phyloP scores from a whole-genome alignment of 2,329 filamentous ascomycete genomes.

The Chalara sp. region DNA sequence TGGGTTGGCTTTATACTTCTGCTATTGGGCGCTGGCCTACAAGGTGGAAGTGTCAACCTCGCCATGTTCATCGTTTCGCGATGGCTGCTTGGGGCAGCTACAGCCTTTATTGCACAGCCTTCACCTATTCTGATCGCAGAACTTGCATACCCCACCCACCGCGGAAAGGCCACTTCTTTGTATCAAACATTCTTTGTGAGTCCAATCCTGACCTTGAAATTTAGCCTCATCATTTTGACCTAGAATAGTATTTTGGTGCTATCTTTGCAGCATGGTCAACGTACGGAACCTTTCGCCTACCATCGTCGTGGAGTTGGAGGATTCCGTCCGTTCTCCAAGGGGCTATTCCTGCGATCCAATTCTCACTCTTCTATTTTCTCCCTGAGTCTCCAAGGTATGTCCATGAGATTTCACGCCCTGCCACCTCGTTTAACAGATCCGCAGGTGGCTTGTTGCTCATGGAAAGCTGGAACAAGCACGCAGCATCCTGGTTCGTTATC shows the following conservation, averaged over 20 bases:
- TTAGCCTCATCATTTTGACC: not conserved
- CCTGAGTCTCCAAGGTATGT: slow-evolving; percentile 3
- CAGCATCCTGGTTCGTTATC: slow-evolving; percentile 43
- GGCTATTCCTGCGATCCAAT: slow-evolving; percentile 38
- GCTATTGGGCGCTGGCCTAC: slow-evolving; percentile 30
- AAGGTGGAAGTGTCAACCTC: slow-evolving; percentile 30
- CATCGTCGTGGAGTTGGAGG: slow-evolving; percentile 17
- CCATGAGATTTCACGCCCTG: too few species aligned
- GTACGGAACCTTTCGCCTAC: slow-evolving; percentile 28
- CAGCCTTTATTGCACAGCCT: slow-evolving; percentile 34
- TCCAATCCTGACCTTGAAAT: not conserved
- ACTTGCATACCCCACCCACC: slow-evolving; percentile 30
- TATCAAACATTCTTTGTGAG: not conserved
- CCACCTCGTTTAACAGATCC: too few species aligned
- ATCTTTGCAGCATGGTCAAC: slow-evolving; percentile 37
- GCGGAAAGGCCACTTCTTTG: slow-evolving; percentile 19
- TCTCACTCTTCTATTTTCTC: not conserved
- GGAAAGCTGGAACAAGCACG: slow-evolving; percentile 45
- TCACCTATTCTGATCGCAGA: slow-evolving; percentile 31
- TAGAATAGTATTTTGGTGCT: slow-evolving; percentile 26
- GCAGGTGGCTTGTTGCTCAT: slow-evolving; percentile 36
- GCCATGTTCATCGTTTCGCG: slow-evolving; percentile 31
- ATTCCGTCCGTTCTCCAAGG: slow-evolving; percentile 26
- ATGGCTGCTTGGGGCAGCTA: slow-evolving; percentile 31
- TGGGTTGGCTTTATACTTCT: slow-evolving; percentile 28